phyloP scores from a whole-genome alignment of 495 filamentous ascomycete species.

The Pseudoneurospora amorphoporcata region DNA sequence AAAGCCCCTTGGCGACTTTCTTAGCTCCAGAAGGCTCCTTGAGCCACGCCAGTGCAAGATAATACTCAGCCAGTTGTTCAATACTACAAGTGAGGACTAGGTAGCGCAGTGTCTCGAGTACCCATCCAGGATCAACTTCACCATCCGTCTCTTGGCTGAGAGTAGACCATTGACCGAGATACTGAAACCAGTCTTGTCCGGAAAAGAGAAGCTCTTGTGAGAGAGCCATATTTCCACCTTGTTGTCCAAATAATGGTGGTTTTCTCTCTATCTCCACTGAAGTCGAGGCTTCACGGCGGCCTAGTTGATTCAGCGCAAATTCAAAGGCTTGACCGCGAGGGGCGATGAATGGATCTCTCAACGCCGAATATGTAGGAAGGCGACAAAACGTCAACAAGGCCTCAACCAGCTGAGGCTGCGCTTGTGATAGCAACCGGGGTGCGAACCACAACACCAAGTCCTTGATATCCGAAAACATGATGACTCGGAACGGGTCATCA shows the following conservation, averaged over 20 bases:
- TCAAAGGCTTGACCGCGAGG: constrained; percentile 6
- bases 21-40: constrained; percentile 47
- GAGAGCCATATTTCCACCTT: constrained; percentile 20
- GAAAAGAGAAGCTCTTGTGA: constrained; percentile 31
- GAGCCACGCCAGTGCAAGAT: constrained; percentile 56
- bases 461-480: constrained; percentile 69
- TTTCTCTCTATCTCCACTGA: constrained; percentile 10
- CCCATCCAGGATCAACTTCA: constrained; percentile 36
- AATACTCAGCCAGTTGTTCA: constrained; percentile 56
- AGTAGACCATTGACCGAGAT: constrained; percentile 16
- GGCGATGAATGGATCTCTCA: constrained; percentile 29
- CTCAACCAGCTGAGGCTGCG: constrained; percentile 45
- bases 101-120: constrained; percentile 42
- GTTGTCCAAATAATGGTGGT: constrained; percentile 25
- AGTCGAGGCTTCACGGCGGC: not conserved
- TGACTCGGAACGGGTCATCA: constrained; percentile 68
- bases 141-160: not conserved
- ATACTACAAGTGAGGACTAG: constrained; percentile 35
- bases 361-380: constrained; percentile 42
- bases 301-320: not conserved
- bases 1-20: constrained; percentile 59
- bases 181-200: constrained; percentile 26
- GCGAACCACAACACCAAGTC: constrained; percentile 49
- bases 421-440: constrained; percentile 14
- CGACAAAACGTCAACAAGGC: constrained; percentile 61